Evolutionary conservation across 768 basidiomycete genomes (phyloP).

Genomic region (Asterophora lycoperdoides): DNA sequence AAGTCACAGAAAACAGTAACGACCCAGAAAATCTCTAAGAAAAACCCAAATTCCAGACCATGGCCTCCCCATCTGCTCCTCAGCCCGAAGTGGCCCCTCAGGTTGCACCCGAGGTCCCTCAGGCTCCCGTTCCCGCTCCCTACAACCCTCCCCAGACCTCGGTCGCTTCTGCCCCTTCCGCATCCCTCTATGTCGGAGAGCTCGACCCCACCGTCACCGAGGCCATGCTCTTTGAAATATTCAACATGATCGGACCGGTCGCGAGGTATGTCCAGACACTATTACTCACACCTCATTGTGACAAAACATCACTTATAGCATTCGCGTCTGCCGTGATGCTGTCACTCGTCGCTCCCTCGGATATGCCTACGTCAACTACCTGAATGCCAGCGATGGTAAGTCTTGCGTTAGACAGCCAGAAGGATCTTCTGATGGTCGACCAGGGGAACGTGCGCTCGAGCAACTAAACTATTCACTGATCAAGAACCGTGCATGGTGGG

Average conservation of each 20-base stretch:
- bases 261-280: conserved; percentile 62
- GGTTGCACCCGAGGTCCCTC: conserved; percentile 45
- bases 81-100: conserved; percentile 51
- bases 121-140: conserved; percentile 43
- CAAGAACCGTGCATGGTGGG: conserved; percentile 93
- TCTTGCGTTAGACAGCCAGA: conserved; percentile 10
- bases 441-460: conserved; percentile 96
- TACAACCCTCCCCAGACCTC: conserved; percentile 56
- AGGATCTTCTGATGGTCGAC: conserved; percentile 8
- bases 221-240: conserved; percentile 99
- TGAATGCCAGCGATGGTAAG: conserved; percentile 89
- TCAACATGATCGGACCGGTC: conserved; percentile 99
- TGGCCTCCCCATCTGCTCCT: conserved; percentile 55
- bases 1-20: conserved; percentile 91
- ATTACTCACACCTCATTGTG: not conserved
- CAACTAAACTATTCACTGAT: conserved; percentile 99
- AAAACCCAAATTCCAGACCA: conserved; percentile 41
- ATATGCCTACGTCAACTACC: conserved; percentile 99
- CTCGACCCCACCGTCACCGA: conserved; percentile 97
- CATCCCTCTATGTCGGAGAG: conserved; percentile 98
- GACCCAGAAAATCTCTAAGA: conserved; percentile 52
- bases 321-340: conserved; percentile 99
- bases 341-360: conserved; percentile 99
- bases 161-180: conserved; percentile 68
- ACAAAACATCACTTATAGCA: conserved; percentile 43